Evolutionary conservation across 257 asterid species (phyloP).

Genomic region (Nicotiana paniculata): DNA sequence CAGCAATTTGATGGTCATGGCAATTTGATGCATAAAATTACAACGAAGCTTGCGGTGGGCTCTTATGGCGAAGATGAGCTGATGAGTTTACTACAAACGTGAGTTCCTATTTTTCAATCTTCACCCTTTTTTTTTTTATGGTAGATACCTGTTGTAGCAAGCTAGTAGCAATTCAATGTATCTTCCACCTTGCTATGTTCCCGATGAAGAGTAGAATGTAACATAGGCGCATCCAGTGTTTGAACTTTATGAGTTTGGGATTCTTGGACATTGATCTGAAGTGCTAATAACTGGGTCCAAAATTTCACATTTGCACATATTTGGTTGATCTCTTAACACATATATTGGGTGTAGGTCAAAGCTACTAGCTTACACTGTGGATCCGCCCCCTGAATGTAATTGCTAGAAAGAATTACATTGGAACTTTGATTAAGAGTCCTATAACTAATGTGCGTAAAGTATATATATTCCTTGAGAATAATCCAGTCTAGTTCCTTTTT

Average conservation of each 20-base stretch:
- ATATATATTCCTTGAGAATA: not conserved
- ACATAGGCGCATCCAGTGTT: no score
- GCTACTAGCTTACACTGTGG: no score
- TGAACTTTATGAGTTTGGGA: no score
- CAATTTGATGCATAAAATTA: conserved; percentile 60
- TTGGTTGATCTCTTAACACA: no score
- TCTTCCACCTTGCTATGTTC: not conserved
- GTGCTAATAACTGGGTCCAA: no score
- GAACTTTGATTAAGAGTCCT: not conserved
- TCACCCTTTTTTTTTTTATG: not conserved
- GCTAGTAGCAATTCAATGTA: not conserved
- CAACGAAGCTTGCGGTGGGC: conserved; percentile 69
- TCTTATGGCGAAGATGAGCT: conserved; percentile 94
- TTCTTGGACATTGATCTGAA: no score
- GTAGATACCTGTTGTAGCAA: not conserved
- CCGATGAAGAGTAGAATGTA: no score
- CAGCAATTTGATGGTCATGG: conserved; percentile 90
- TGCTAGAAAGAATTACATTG: not conserved
- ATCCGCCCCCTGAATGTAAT: not conserved
- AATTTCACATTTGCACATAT: no score
- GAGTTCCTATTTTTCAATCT: conserved; percentile 13
- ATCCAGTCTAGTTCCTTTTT: not conserved
- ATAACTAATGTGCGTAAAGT: not conserved
- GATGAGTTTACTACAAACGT: conserved; percentile 93
- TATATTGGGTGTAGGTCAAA: no score